These are phyloP conservation scores for Beauveria rudraprayagi DNA, from an alignment of 2,329 filamentous ascomycete genomes.

Conservation along the genomic window DNA sequence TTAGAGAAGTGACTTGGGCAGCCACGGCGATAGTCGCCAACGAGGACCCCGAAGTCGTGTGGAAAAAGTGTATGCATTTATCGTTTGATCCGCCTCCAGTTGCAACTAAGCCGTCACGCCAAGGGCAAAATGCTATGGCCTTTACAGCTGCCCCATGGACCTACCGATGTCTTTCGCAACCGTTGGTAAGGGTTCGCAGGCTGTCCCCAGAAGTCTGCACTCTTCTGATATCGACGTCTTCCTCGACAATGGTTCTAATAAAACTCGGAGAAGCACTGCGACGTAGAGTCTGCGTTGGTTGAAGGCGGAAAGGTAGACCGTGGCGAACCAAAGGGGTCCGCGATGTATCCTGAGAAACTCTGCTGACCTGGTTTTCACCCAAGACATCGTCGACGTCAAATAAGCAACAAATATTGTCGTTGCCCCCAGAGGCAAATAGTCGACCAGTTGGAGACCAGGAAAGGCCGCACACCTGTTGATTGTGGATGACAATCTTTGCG, in stretches of 20 bases:
- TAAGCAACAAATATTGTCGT: slow-evolving; percentile 82
- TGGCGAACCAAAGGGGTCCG: slow-evolving; percentile 7
- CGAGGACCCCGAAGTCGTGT: slow-evolving; percentile 72
- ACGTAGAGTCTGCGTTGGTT: background rate
- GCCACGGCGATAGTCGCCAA: slow-evolving; percentile 87
- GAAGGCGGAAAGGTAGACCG: background rate
- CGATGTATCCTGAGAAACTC: background rate
- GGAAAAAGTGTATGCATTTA: slow-evolving; percentile 92
- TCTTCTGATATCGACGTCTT: slow-evolving; percentile 19
- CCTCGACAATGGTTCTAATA: background rate
- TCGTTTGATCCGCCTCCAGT: slow-evolving; percentile 92
- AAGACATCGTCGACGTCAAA: slow-evolving; percentile 62
- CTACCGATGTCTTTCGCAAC: slow-evolving; percentile 63
- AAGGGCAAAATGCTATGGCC: slow-evolving; percentile 93
- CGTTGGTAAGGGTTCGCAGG: slow-evolving; percentile 42
- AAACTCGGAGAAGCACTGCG: background rate
- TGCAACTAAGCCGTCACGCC: slow-evolving; percentile 79
- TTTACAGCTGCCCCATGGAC: slow-evolving; percentile 83
- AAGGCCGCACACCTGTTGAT: slow-evolving; percentile 88
- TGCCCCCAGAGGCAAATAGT: slow-evolving; percentile 79
- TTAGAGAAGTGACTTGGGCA: slow-evolving; percentile 85
- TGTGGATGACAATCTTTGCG: slow-evolving; percentile 68
- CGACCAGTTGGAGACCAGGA: slow-evolving; percentile 72
- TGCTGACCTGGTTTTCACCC: slow-evolving; percentile 7
- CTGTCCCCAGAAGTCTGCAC: slow-evolving; percentile 23